Conservation (phyloP, 2,329 filamentous ascomycete species). For the Penicillium sp. region DNA sequence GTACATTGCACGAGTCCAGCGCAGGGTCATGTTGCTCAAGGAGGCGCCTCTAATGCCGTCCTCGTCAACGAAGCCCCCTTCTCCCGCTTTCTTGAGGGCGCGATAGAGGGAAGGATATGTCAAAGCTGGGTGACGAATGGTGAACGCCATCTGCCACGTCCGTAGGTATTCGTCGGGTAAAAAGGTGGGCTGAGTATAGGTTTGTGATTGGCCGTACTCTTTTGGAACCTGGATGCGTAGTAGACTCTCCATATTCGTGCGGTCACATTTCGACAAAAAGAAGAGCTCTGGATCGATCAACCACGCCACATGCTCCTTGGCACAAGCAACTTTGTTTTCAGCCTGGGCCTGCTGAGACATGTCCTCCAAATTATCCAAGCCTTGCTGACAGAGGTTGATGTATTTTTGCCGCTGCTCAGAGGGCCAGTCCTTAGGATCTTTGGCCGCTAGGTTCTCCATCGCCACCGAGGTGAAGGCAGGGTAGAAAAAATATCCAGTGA, state of each 20-base stretch:
- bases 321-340: constrained; percentile 26
- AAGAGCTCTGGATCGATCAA: constrained; percentile 20
- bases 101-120: constrained; percentile 37
- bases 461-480: constrained; percentile 2
- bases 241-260: constrained; percentile 3
- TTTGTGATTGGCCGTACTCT: constrained; percentile 12
- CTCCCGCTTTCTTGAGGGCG: constrained; percentile 18
- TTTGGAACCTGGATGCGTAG: constrained; percentile 16
- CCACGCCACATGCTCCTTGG: constrained; percentile 35
- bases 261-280: constrained; percentile 8
- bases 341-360: constrained; percentile 16
- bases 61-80: constrained; percentile 10
- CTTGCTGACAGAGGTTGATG: constrained; percentile 20
- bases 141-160: constrained; percentile 29
- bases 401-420: constrained; percentile 20
- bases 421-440: constrained; percentile 23
- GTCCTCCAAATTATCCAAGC: constrained; percentile 24
- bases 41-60: constrained; percentile 13
- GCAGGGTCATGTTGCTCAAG: constrained; percentile 23
- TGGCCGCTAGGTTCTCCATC: constrained; percentile 12
- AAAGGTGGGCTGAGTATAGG: constrained; percentile 25
- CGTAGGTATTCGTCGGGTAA: constrained; percentile 33
- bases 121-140: constrained; percentile 38
- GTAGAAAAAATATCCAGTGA: constrained; percentile 18
- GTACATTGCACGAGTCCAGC: constrained; percentile 30